Evolutionary conservation across 2,329 filamentous ascomycete species (phyloP), one percentile per base, ranked within the genome.

Genomic region (Neonectria punicea): DNA sequence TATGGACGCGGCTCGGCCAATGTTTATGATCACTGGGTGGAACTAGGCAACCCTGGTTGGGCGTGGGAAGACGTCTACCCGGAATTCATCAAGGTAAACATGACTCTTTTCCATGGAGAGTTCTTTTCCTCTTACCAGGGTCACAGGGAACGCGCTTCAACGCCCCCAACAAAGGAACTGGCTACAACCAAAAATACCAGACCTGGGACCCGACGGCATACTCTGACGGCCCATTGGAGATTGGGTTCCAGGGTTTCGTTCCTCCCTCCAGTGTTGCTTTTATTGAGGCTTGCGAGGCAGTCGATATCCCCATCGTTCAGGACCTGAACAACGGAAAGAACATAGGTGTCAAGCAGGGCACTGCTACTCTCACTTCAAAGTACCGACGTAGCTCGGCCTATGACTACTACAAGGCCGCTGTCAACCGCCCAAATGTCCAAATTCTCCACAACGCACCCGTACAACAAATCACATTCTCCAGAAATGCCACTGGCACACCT

Each of bases 221-320:
- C 50, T 61, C 65, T 46, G 65, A 75, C 34, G 72, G 73, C 0
- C 73, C 73, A 1, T 64, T 75, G 7, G 53, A 75, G 65, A 66
- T 75, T 18, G 70, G 66, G 28, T 72, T 56, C 54, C 70, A 75
- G 53, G 72, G 73, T 6, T 75, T 74, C 60, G 75, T 77, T 30
- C 74, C 73, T n/a, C 67, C 69, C 13, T 74, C 75, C 6, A 71
- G 72, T 25, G 65, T 72, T 6, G 75, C 67, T 36, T 78, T 75
- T 59, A 73, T 75, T 36, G 65, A 70, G n/a, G 61, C 67, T 30
- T 60, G 63, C 49, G 70, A 69, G 20, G 70, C 70, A 5, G 56
- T 65, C 16, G 67, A 59, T 51, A 70, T 70, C 8, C 73, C 66
- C 16, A 69, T 75, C 30, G 70, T 75, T 41, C 18, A 71, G 25